Evolutionary conservation across 2,329 filamentous ascomycete species (phyloP).

Genomic region (Golovinomyces cichoracearum): DNA sequence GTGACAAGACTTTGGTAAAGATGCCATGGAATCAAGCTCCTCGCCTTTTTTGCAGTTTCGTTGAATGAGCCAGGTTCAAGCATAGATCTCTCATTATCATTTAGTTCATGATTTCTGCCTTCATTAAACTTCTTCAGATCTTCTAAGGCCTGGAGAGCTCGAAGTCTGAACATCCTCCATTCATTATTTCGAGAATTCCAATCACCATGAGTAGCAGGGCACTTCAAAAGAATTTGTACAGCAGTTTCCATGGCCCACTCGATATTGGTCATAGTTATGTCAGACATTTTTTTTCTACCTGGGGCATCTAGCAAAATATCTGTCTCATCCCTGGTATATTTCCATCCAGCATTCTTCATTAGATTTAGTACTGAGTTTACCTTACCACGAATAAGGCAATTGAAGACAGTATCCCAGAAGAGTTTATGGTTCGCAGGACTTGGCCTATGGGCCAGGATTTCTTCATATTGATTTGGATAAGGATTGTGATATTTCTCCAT

Average conservation of each 20-base stretch:
- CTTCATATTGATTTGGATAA: conserved; percentile 38
- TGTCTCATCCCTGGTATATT: conserved; percentile 37
- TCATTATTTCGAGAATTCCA: conserved; percentile 66
- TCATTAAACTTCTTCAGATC: conserved; percentile 58
- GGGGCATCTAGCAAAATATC: conserved; percentile 35
- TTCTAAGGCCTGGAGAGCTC: conserved; percentile 40
- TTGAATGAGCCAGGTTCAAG: conserved; percentile 33
- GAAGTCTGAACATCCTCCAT: conserved; percentile 63
- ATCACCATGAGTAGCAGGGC: conserved; percentile 41
- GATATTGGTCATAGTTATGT: conserved; percentile 52
- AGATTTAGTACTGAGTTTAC: conserved; percentile 39
- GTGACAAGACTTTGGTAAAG: conserved; percentile 65
- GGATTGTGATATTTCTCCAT: conserved; percentile 48
- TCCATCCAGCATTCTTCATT: conserved; percentile 53
- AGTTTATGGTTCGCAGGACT: conserved; percentile 50
- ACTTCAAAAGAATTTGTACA: conserved; percentile 42
- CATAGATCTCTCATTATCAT: conserved; percentile 15
- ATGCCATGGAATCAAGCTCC: conserved; percentile 68
- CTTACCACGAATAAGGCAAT: conserved; percentile 48
- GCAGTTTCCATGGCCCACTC: conserved; percentile 44
- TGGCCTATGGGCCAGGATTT: conserved; percentile 36
- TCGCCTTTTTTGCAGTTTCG: conserved; percentile 44
- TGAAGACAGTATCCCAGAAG: conserved; percentile 71
- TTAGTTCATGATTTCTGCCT: conserved; percentile 28
- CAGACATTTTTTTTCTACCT: conserved; percentile 33